Percentiles rank a stretch among this genome's conserved stretches.
Conservation (phyloP, 2,329 filamentous ascomycete species). For the Colletotrichum gloeosporioides region DNA sequence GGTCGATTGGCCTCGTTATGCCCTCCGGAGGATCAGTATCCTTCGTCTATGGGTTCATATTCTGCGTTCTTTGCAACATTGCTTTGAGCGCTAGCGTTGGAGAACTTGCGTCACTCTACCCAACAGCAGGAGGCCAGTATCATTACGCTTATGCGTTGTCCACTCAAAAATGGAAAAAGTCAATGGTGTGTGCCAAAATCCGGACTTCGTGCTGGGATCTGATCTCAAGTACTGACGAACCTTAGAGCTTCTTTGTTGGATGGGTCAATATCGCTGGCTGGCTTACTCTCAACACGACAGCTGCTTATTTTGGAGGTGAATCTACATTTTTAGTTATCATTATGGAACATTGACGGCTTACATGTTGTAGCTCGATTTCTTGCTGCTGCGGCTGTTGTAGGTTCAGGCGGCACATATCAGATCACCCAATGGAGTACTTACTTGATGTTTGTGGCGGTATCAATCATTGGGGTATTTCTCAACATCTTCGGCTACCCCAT, state of each 20-base stretch:
- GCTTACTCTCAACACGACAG: constrained; percentile 48
- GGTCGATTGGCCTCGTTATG: constrained; percentile 45
- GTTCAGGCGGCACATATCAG: constrained; percentile 40
- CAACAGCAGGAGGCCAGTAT: constrained; percentile 52
- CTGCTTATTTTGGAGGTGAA: constrained; percentile 46
- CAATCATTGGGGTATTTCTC: constrained; percentile 39
- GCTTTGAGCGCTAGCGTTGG: constrained; percentile 46
- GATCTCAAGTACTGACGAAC: neutral
- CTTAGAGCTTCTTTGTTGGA: constrained; percentile 47
- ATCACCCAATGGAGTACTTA: constrained; percentile 45
- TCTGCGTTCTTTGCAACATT: constrained; percentile 50
- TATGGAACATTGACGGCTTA: neutral
- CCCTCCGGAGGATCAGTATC: constrained; percentile 47
- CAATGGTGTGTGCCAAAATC: constrained; percentile 31
- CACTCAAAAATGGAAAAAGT: constrained; percentile 40
- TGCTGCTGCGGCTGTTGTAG: constrained; percentile 44
- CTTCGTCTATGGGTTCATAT: constrained; percentile 50
- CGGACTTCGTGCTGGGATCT: fast-evolving
- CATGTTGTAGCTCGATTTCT: constrained; percentile 43
- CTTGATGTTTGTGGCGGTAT: constrained; percentile 44
- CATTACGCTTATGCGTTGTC: constrained; percentile 48
- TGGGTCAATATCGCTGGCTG: constrained; percentile 53
- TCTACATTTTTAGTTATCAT: neutral
- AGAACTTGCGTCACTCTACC: constrained; percentile 49
- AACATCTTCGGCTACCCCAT: constrained; percentile 48